Percentiles rank a stretch among this genome's conserved stretches.
Evolutionary conservation across 306 rosid species (phyloP).

Genomic region (Citrullus amarus): DNA sequence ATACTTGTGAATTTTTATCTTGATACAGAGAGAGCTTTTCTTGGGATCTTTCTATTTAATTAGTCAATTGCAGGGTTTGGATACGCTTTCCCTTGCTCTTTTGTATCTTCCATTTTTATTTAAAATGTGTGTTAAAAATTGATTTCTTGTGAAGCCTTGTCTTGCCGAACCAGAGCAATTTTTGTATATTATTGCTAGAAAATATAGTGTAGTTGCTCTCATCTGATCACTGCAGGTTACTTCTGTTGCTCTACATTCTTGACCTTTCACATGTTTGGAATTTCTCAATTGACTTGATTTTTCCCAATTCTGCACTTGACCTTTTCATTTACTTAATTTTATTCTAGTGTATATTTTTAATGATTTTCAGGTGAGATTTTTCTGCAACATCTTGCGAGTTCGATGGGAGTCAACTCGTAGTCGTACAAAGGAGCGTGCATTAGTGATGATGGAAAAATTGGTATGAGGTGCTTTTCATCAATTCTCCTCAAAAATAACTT

Average conservation of each 20-base stretch:
- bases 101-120: not conserved
- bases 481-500: not conserved
- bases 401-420: conserved; percentile 89
- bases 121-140: not conserved
- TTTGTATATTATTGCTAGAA: not conserved
- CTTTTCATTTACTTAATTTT: not conserved
- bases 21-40: not conserved
- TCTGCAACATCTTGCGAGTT: conserved; percentile 62
- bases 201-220: not conserved
- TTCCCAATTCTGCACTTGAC: not conserved
- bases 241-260: not conserved
- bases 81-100: not conserved
- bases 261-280: not conserved
- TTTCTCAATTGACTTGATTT: not conserved
- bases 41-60: not conserved
- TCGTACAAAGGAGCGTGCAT: conserved; percentile 87
- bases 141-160: not conserved
- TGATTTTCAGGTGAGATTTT: conserved; percentile 40
- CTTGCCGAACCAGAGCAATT: not conserved
- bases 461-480: conserved; percentile 30
- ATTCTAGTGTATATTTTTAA: not conserved
- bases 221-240: not conserved
- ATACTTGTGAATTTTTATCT: not conserved
- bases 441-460: conserved; percentile 76
- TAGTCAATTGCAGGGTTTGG: not conserved